These are phyloP conservation scores for Boletus reticulatus DNA, from an alignment of 768 basidiomycete species.

Conservation along the genomic window DNA sequence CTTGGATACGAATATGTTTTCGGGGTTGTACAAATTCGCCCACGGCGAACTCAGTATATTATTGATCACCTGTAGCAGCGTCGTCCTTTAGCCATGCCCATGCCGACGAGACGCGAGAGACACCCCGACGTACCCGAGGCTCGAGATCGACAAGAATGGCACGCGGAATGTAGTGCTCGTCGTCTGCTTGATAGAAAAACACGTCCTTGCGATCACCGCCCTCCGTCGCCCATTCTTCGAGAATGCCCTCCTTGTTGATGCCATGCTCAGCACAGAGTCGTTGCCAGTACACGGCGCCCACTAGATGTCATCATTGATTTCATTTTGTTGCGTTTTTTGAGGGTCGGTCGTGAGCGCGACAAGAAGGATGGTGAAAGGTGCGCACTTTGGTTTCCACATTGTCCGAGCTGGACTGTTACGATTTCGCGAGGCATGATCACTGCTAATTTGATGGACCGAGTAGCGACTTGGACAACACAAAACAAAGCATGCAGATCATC, in stretches of 20 bases:
- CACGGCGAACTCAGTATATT: slow-evolving; percentile 88
- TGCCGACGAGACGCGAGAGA: not conserved
- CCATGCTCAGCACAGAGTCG: slow-evolving; percentile 98
- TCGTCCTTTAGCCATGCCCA: not conserved
- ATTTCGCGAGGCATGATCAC: slow-evolving; percentile 75
- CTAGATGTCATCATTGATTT: slow-evolving; percentile 38
- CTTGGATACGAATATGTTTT: slow-evolving; percentile 94
- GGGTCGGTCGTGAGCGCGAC: too few species aligned
- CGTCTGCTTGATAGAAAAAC: slow-evolving; percentile 99
- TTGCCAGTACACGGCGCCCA: slow-evolving; percentile 98
- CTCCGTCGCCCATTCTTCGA: slow-evolving; percentile 96
- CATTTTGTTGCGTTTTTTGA: too few species aligned
- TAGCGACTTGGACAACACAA: not conserved
- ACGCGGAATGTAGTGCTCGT: slow-evolving; percentile 97
- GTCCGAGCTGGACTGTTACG: slow-evolving; percentile 82
- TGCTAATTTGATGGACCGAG: not conserved
- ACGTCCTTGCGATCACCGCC: slow-evolving; percentile 97
- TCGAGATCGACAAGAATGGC: slow-evolving; percentile 96
- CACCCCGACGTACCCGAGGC: slow-evolving; percentile 67
- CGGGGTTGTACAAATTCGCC: slow-evolving; percentile 89
- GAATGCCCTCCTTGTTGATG: slow-evolving; percentile 91
- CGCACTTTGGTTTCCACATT: slow-evolving; percentile 91
- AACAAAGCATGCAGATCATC: slow-evolving; percentile 20
- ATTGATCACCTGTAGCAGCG: slow-evolving; percentile 78
- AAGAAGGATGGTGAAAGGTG: not conserved